Conservation (phyloP, 2,329 filamentous ascomycete genomes). For the Fonsecaea pugnacius region DNA sequence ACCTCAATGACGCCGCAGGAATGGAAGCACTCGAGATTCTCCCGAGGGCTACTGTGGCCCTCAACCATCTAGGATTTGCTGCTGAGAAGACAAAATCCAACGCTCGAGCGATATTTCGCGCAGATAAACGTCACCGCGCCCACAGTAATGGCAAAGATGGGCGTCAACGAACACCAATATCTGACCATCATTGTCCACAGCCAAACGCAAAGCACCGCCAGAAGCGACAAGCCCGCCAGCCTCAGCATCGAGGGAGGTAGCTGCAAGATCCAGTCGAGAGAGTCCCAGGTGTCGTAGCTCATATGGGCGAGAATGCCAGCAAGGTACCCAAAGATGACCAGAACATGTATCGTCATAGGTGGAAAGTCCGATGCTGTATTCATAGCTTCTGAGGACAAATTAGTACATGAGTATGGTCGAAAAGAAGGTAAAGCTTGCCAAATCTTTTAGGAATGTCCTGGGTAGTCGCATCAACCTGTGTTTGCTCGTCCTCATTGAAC, state of each 20-base stretch:
- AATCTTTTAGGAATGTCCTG: neutral
- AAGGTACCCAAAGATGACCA: neutral
- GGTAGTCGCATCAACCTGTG: neutral
- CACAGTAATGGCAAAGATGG: neutral
- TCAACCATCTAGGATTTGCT: neutral
- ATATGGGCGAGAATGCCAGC: neutral
- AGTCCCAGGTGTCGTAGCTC: neutral
- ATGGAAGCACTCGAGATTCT: neutral
- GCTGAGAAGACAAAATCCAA: neutral
- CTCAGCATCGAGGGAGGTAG: neutral
- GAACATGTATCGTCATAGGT: neutral
- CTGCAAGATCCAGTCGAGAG: neutral
- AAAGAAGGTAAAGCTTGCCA: neutral
- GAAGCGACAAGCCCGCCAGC: neutral
- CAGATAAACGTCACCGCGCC: neutral
- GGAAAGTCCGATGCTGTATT: neutral
- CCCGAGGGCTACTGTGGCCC: neutral
- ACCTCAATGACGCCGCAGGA: neutral
- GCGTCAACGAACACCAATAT: neutral
- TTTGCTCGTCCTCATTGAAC: neutral
- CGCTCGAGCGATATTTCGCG: neutral
- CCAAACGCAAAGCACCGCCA: neutral
- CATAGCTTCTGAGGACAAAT: neutral
- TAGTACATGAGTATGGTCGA: neutral
- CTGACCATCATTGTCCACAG: neutral